Percentiles rank a stretch among this genome's conserved stretches.
Evolutionary conservation across 768 basidiomycete species (phyloP).

Genomic region (Leccinum subtestaceum): DNA sequence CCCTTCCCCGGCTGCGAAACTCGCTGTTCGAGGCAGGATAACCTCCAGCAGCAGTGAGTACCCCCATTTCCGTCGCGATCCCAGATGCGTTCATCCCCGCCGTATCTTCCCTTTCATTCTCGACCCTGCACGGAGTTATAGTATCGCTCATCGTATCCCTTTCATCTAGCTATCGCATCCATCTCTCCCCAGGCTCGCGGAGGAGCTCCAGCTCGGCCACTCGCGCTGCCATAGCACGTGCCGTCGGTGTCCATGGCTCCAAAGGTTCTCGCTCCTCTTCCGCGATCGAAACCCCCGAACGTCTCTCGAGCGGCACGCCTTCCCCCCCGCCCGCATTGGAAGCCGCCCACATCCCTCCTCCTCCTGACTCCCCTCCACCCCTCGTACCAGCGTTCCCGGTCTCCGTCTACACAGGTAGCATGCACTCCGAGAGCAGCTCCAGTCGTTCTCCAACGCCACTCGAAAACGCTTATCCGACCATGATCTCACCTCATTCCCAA

Average conservation of each 20-base stretch:
- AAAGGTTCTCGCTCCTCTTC: constrained; percentile 28
- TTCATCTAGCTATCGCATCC: constrained; percentile 66
- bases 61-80: neutral
- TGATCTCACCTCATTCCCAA: constrained; percentile 34
- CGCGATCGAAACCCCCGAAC: constrained; percentile 26
- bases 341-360: constrained; percentile 39
- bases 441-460: constrained; percentile 48
- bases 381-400: constrained; percentile 44
- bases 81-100: neutral
- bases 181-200: constrained; percentile 76
- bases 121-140: constrained; percentile 18
- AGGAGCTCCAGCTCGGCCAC: constrained; percentile 55
- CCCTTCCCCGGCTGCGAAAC: constrained; percentile 96
- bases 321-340: constrained; percentile 45
- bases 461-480: constrained; percentile 40
- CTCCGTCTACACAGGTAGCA: constrained; percentile 22
- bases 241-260: constrained; percentile 27
- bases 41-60: constrained; percentile 51
- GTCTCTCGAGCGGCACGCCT: constrained; percentile 23
- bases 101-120: constrained; percentile 3
- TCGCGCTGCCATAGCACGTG: constrained; percentile 54
- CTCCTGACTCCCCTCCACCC: constrained; percentile 56
- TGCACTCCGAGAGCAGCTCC: constrained; percentile 36
- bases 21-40: constrained; percentile 86
- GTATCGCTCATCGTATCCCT: constrained; percentile 2